phyloP scores from a whole-genome alignment of 768 basidiomycete species.

The Suillus paluster region DNA sequence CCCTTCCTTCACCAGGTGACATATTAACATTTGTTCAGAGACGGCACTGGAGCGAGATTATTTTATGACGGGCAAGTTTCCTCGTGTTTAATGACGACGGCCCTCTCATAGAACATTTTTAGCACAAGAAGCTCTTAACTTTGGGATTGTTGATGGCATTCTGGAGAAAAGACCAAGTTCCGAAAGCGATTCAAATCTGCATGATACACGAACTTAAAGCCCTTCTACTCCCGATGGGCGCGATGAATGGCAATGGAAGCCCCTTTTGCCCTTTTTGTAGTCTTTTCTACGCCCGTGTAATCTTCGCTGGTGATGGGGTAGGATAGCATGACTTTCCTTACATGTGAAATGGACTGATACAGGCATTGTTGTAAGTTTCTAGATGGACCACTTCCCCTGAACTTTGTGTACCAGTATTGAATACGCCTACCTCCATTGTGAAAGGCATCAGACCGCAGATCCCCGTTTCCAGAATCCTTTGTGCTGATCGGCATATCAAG shows the following conservation, averaged over 20 bases:
- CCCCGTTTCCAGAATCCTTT: constrained; percentile 10
- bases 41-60: constrained; percentile 92
- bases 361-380: neutral
- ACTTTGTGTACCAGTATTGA: neutral
- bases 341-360: constrained; percentile 4
- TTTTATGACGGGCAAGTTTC: constrained; percentile 81
- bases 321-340: neutral
- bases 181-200: constrained; percentile 37
- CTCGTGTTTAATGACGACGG: constrained; percentile 18
- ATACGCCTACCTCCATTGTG: neutral
- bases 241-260: constrained; percentile 3
- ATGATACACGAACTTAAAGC: constrained; percentile 10
- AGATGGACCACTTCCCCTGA: constrained; percentile 1
- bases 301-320: constrained; percentile 7
- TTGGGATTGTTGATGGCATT: constrained; percentile 94
- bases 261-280: constrained; percentile 7
- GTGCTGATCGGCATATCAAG: constrained; percentile 8
- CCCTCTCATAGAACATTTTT: constrained; percentile 28
- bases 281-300: constrained; percentile 6
- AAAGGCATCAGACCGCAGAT: neutral
- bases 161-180: constrained; percentile 74
- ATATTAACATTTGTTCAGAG: constrained; percentile 49
- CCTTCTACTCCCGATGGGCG: constrained; percentile 11
- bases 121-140: constrained; percentile 88
- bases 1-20: constrained; percentile 21